A percentile compares a stretch with the other conserved stretches of the same genome.
Conservation (phyloP, 2,329 filamentous ascomycete species). For the Fusarium sp. region DNA sequence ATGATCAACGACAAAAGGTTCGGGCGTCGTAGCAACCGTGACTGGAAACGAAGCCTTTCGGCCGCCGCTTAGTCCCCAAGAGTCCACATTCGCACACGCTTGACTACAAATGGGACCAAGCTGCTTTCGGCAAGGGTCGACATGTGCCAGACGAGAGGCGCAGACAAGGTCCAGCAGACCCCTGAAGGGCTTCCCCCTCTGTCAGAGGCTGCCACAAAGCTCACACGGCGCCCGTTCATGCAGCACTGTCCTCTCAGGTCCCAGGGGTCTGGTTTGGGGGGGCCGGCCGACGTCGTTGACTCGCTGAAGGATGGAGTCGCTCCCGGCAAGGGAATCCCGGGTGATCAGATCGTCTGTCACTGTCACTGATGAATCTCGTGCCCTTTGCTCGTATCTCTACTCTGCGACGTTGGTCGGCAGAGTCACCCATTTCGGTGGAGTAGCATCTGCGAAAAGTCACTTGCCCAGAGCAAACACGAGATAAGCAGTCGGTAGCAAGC, state of each 20-base stretch:
- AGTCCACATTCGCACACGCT: background rate
- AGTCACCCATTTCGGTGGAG: conserved; percentile 3
- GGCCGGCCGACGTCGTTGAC: conserved; percentile 1
- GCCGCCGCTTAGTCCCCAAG: background rate
- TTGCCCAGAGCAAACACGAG: conserved; percentile 24
- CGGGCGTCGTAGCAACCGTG: background rate
- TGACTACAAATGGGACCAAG: conserved; percentile 26
- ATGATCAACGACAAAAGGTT: background rate
- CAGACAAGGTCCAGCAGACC: conserved; percentile 19
- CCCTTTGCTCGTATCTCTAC: conserved; percentile 2
- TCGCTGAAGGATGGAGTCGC: background rate
- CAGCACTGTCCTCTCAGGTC: conserved; percentile 16
- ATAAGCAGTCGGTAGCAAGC: conserved; percentile 18
- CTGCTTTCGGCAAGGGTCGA: conserved; percentile 14
- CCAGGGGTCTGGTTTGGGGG: conserved; percentile 34
- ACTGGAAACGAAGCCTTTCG: conserved; percentile 9
- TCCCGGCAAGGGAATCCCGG: conserved; percentile 1
- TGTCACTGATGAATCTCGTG: conserved; percentile 1
- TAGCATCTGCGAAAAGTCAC: background rate
- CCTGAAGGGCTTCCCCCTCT: conserved; percentile 7
- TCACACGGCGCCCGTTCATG: conserved; percentile 30
- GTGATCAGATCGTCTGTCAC: conserved; percentile 8
- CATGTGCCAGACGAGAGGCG: conserved; percentile 32
- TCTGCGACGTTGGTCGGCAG: background rate
- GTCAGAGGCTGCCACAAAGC: conserved; percentile 24